These are phyloP conservation scores for Graphilbum ipis-grandicollis DNA, from an alignment of 2,329 filamentous ascomycete species.

Conservation along the genomic window DNA sequence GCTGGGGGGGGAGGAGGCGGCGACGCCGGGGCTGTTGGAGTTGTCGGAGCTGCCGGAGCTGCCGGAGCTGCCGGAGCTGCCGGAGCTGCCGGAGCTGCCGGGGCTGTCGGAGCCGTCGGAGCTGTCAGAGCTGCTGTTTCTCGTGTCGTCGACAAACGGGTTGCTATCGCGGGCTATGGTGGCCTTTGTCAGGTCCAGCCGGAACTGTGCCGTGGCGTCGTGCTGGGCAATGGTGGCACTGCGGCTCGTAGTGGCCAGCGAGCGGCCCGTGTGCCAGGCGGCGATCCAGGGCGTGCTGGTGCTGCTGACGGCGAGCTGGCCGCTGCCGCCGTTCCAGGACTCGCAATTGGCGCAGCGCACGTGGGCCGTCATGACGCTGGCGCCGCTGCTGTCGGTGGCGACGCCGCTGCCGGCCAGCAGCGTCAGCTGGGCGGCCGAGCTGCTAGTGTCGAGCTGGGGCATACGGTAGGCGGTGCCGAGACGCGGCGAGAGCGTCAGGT, in stretches of 20 bases:
- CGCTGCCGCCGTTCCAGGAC: constrained; percentile 23
- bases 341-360: constrained; percentile 36
- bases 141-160: constrained; percentile 34
- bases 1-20: background rate
- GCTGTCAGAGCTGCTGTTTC: constrained; percentile 2
- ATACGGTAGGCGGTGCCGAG: constrained; percentile 25
- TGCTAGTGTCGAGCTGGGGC: constrained; percentile 26
- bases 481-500: constrained; percentile 45
- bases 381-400: constrained; percentile 18
- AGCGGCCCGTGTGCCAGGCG: constrained; percentile 30
- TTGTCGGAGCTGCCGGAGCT: background rate
- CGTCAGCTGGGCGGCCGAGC: constrained; percentile 24
- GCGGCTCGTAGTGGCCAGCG: constrained; percentile 24
- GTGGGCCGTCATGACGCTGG: constrained; percentile 47
- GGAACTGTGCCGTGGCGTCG: constrained; percentile 24
- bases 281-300: constrained; percentile 30
- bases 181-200: constrained; percentile 30
- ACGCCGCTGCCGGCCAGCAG: constrained; percentile 44
- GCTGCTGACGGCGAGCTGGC: constrained; percentile 22
- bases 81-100: background rate
- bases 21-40: background rate
- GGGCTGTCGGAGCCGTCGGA: constrained; percentile 5
- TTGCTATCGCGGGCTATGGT: constrained; percentile 29
- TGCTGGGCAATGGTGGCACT: constrained; percentile 26
- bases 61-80: background rate